Evolutionary conservation across 2,329 filamentous ascomycete species (phyloP), one percentile per base, ranked within the genome.

Genomic region (Phialophora macrospora): DNA sequence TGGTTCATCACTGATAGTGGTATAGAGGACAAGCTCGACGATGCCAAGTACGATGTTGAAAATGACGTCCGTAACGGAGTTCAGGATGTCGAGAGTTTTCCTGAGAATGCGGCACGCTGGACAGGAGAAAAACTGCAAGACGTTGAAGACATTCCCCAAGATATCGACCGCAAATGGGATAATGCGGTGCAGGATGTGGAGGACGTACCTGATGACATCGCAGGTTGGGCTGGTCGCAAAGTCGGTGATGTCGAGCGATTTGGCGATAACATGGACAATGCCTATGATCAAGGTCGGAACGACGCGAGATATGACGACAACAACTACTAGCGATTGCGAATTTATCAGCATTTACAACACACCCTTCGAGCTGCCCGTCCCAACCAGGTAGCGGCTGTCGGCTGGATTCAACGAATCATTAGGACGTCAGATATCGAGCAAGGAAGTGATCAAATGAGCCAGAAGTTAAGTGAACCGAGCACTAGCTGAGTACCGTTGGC

Each of bases 161-260:
- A 75, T 60, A 69, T 77, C 52, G 75, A 77, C 59, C 65, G 75
- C n/a, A 74, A 73, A 51, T 77, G 72, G 75, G 74, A 76, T 57
- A 70, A 76, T 34, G 70, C 70, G 0, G 74, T 75, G 12, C 67
- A 77, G 2, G 72, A 74, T 52, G 75, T 78, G 11, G 74, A 76
- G 62, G 70, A 78, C 48, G 62, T 74, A 48, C 77, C 77, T 2
- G 75, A 78, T 58, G 71, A 77, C 38, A 72, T 77, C n/a, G 77
- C 78, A 12, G 74, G 71, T 57, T 79, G 76, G 73, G 73, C 73
- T 8, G 81, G 80, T 1, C 73, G 78, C 30, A 75, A 77, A 61
- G 79, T 80, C 4, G 81, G 80, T 5, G 79, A 68, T 49, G 79
- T 81, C 4, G 80, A 82, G 72, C 65, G 75, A 38, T 81, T 51